Evolutionary conservation across 768 basidiomycete genomes (phyloP).

Genomic region (Psilocybe subaeruginosa): DNA sequence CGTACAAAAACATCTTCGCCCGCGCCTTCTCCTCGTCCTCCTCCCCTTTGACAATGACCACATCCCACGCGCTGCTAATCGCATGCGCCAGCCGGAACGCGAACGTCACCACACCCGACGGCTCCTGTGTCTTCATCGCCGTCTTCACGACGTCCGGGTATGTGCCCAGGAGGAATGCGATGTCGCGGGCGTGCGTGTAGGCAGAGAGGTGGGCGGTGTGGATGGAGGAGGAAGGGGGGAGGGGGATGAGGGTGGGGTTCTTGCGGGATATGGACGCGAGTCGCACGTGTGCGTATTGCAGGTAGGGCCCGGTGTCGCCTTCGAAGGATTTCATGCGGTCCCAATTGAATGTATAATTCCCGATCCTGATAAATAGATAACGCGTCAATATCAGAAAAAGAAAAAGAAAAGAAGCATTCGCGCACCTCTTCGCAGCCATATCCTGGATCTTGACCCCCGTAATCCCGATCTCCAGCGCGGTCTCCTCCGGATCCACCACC

Average conservation of each 20-base stretch:
- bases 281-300: constrained; percentile 96
- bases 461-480: constrained; percentile 85
- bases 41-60: constrained; percentile 84
- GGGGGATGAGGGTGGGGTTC: constrained; percentile 84
- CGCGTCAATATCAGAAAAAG: neutral
- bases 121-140: constrained; percentile 85
- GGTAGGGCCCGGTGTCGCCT: constrained; percentile 94
- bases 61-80: constrained; percentile 93
- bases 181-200: constrained; percentile 78
- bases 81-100: constrained; percentile 86
- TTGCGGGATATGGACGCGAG: constrained; percentile 90
- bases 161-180: constrained; percentile 81
- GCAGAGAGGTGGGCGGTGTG: constrained; percentile 67
- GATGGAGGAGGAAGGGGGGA: constrained; percentile 71
- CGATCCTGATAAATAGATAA: constrained; percentile 60
- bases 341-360: constrained; percentile 96
- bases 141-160: constrained; percentile 93
- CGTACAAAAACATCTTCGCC: constrained; percentile 50
- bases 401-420: constrained; percentile 18
- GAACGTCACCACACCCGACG: constrained; percentile 90
- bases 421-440: constrained; percentile 89
- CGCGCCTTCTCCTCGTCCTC: constrained; percentile 72
- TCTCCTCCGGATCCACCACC: constrained; percentile 84
- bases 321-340: constrained; percentile 94
- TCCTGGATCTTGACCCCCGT: constrained; percentile 98